phyloP scores from a whole-genome alignment of 2,329 filamentous ascomycete species.

The Penicillium paneum region DNA sequence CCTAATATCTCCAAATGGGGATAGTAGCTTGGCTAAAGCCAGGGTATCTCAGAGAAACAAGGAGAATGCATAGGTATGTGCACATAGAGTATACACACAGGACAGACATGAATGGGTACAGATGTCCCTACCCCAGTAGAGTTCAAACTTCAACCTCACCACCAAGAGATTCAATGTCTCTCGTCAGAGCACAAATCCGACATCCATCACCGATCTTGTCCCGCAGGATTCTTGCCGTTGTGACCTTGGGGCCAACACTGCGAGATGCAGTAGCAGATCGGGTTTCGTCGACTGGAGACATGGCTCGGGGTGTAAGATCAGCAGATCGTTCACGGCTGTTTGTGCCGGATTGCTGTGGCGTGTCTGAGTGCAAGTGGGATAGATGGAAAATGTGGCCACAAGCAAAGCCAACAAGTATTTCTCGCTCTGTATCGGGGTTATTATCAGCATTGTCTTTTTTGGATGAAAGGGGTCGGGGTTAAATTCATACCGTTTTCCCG shows the following conservation, averaged over 20 bases:
- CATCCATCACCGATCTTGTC: conserved; percentile 59
- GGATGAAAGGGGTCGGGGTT: not conserved
- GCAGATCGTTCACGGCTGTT: conserved; percentile 19
- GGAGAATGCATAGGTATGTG: conserved; percentile 7
- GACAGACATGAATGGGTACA: not conserved
- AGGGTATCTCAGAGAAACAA: conserved; percentile 13
- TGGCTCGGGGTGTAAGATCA: conserved; percentile 23
- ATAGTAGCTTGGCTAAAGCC: conserved; percentile 1
- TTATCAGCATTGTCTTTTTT: not conserved
- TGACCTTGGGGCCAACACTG: conserved; percentile 82
- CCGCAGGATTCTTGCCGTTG: conserved; percentile 72
- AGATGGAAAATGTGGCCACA: conserved; percentile 69
- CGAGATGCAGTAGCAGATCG: conserved; percentile 34
- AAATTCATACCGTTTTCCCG: conserved; percentile 35
- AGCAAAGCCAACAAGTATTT: conserved; percentile 62
- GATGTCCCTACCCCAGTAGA: not conserved
- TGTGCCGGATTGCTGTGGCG: conserved; percentile 18
- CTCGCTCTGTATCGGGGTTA: conserved; percentile 41
- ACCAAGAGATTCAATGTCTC: conserved; percentile 35
- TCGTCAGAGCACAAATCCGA: conserved; percentile 38
- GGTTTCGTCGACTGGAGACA: conserved; percentile 27
- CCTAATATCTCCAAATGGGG: not conserved
- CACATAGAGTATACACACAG: conserved; percentile 7
- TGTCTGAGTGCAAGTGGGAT: conserved; percentile 53
- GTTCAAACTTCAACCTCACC: conserved; percentile 17